These are phyloP conservation scores for Globisporangium acanthophoron DNA, from an alignment of 352 stramenopile species.

Conservation along the genomic window DNA sequence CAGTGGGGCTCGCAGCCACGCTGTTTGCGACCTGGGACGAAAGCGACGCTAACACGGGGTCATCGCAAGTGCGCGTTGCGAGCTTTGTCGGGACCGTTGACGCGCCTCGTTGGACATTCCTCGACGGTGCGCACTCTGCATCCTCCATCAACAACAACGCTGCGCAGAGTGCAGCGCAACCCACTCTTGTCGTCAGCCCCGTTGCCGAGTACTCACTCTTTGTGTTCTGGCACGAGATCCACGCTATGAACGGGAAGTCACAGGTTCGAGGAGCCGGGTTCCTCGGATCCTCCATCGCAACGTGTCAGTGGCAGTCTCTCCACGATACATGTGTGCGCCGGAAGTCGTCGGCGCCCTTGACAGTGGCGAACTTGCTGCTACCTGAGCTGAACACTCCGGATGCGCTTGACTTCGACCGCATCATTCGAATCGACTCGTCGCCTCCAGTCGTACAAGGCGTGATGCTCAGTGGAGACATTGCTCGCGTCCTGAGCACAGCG, in stretches of 20 bases:
- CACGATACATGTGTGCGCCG: constrained; percentile 42
- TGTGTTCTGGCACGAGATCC: constrained; percentile 39
- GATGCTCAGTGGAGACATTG: constrained; percentile 29
- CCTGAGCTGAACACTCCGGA: constrained; percentile 38
- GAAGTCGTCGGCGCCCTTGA: constrained; percentile 25
- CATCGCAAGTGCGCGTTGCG: constrained; percentile 41
- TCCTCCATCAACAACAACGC: constrained; percentile 43
- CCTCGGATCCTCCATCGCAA: constrained; percentile 9
- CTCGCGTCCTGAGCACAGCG: constrained; percentile 24
- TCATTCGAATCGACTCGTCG: constrained; percentile 52
- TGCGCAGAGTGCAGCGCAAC: constrained; percentile 19
- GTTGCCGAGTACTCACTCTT: constrained; percentile 15
- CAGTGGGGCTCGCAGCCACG: constrained; percentile 5
- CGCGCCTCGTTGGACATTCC: constrained; percentile 24
- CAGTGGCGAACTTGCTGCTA: constrained; percentile 37
- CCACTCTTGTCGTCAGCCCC: constrained; percentile 17
- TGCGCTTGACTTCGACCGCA: constrained; percentile 44
- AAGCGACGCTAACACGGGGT: constrained; percentile 13
- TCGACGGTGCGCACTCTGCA: constrained; percentile 27
- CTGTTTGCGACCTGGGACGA: constrained; percentile 59
- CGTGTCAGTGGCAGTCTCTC: constrained; percentile 42
- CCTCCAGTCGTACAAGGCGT: constrained; percentile 28
- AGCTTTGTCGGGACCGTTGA: constrained; percentile 12
- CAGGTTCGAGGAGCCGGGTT: constrained; percentile 29
- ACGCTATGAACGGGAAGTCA: constrained; percentile 19